Conservation (phyloP, 495 filamentous ascomycete genomes). For the Bryoglossum gracile region DNA sequence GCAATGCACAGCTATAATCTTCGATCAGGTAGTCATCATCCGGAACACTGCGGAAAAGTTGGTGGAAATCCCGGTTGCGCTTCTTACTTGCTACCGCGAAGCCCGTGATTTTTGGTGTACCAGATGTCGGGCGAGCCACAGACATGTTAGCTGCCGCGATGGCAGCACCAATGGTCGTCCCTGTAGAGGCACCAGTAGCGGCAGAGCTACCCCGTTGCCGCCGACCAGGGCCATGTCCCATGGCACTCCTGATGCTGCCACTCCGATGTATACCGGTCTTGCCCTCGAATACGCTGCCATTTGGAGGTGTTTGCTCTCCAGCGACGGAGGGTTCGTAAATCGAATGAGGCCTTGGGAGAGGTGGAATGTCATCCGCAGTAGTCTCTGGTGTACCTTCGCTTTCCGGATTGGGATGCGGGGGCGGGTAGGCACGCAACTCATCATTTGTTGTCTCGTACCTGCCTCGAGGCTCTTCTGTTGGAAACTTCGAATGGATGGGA, state of each 20-base stretch:
- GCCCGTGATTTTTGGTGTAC: constrained; percentile 73
- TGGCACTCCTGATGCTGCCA: constrained; percentile 75
- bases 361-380: constrained; percentile 11
- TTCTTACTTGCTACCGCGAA: constrained; percentile 96
- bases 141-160: constrained; percentile 58
- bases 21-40: constrained; percentile 98
- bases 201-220: constrained; percentile 80
- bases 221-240: constrained; percentile 53
- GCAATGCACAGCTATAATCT: constrained; percentile 94
- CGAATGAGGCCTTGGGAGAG: constrained; percentile 31
- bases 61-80: constrained; percentile 91
- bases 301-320: constrained; percentile 56
- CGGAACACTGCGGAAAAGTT: constrained; percentile 88
- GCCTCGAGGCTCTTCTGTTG: constrained; percentile 23
- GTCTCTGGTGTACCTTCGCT: constrained; percentile 9
- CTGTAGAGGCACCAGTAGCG: constrained; percentile 75
- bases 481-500: constrained; percentile 34
- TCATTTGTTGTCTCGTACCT: constrained; percentile 18
- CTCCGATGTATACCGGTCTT: constrained; percentile 58
- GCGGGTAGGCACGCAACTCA: not conserved
- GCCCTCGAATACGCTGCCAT: constrained; percentile 61
- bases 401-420: not conserved
- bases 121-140: constrained; percentile 53
- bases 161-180: constrained; percentile 59
- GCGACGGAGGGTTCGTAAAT: constrained; percentile 35